Percentiles rank a stretch among this genome's conserved stretches.
Conservation (phyloP, 495 filamentous ascomycete genomes). For the Xylaria curta region DNA sequence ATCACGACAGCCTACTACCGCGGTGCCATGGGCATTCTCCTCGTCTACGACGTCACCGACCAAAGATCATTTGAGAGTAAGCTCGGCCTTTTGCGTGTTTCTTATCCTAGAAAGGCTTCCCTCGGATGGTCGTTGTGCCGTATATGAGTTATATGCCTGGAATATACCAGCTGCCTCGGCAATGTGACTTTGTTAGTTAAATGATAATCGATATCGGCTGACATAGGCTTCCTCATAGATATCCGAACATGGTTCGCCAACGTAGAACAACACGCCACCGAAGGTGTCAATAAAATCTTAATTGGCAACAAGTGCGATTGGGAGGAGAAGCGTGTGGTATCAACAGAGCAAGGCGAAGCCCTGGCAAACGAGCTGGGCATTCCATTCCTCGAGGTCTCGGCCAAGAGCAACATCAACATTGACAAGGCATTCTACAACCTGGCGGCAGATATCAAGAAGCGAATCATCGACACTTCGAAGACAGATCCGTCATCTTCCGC, state of each 20-base stretch:
- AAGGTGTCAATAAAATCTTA: constrained; percentile 99
- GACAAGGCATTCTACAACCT: constrained; percentile 98
- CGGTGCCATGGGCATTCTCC: constrained; percentile 96
- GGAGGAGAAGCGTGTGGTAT: constrained; percentile 97
- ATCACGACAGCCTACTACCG: constrained; percentile 99
- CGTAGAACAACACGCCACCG: constrained; percentile 98
- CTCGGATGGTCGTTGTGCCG: not conserved
- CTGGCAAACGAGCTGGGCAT: constrained; percentile 96
- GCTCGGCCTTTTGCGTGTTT: constrained; percentile 37
- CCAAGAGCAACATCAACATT: constrained; percentile 99
- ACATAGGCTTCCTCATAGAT: constrained; percentile 60
- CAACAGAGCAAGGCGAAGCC: constrained; percentile 89
- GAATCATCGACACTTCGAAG: constrained; percentile 85
- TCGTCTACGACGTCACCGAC: constrained; percentile 99
- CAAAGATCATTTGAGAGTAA: constrained; percentile 96
- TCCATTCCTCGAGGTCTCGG: constrained; percentile 97
- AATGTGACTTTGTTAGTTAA: not conserved
- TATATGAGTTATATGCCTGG: constrained; percentile 16
- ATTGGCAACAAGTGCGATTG: constrained; percentile 99
- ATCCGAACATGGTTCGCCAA: constrained; percentile 99
- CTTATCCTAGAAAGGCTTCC: not conserved
- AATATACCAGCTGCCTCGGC: not conserved
- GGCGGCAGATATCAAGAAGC: constrained; percentile 96
- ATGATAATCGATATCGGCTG: constrained; percentile 22
- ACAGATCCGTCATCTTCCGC: constrained; percentile 68